Evolutionary conservation across 345 rosid species (phyloP).

Genomic region (Excoecaria cochinchinensis): DNA sequence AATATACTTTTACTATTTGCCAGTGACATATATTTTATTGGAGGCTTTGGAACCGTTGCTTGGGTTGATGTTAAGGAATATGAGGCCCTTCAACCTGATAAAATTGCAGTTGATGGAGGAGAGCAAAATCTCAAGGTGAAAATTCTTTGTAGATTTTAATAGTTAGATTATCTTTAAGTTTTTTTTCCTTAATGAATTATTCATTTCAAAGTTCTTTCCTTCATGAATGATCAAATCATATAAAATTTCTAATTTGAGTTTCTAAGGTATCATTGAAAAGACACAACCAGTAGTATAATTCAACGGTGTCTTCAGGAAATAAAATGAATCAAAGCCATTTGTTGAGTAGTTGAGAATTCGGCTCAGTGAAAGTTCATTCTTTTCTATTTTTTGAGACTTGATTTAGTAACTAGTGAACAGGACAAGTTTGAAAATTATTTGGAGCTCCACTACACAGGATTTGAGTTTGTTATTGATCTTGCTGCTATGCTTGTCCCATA

Average conservation of each 20-base stretch:
- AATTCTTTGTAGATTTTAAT: not conserved
- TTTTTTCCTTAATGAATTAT: not conserved
- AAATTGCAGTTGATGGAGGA: slow-evolving; percentile 94
- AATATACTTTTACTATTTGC: slow-evolving; percentile 6
- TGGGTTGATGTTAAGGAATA: slow-evolving; percentile 94
- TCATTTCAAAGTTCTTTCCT: not conserved
- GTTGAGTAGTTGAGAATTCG: not conserved
- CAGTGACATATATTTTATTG: slow-evolving; percentile 96
- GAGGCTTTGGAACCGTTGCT: slow-evolving; percentile 98
- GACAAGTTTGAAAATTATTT: no score
- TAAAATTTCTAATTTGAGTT: not conserved
- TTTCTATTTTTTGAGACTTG: not conserved
- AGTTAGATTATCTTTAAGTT: not conserved
- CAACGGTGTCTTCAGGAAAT: not conserved
- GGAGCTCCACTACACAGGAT: not conserved
- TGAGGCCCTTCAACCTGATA: slow-evolving; percentile 77
- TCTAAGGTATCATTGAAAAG: not conserved
- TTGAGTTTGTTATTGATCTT: not conserved
- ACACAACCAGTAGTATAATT: not conserved
- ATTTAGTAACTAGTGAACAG: not conserved
- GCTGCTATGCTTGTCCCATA: not conserved
- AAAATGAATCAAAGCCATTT: not conserved
- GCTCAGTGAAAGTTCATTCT: not conserved
- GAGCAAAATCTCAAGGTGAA: slow-evolving; percentile 84
- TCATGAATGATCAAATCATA: not conserved